phyloP scores from a whole-genome alignment of 2,329 filamentous ascomycete genomes.

The Phyllosticta citribraziliensis region DNA sequence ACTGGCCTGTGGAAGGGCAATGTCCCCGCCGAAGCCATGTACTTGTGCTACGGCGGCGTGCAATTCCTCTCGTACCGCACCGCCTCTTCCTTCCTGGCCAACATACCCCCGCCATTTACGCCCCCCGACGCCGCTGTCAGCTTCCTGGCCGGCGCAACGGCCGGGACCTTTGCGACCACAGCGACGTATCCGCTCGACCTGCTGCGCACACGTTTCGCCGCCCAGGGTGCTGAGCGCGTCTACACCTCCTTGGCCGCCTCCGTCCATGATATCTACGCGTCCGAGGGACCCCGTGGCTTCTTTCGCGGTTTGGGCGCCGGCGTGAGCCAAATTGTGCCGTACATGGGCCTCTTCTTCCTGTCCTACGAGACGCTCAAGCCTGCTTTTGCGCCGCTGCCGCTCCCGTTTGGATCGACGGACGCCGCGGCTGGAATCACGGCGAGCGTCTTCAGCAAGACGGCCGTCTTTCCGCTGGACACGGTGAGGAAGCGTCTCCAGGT shows the following conservation, averaged over 20 bases:
- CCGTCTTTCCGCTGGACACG: conserved; percentile 85
- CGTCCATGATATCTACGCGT: conserved; percentile 58
- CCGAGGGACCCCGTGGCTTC: conserved; percentile 72
- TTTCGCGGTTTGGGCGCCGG: conserved; percentile 80
- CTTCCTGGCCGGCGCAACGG: conserved; percentile 73
- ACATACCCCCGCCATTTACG: conserved; percentile 33
- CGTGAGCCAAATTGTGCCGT: conserved; percentile 80
- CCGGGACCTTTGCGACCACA: conserved; percentile 73
- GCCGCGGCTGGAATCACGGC: conserved; percentile 73
- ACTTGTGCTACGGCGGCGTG: conserved; percentile 77
- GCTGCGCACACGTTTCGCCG: conserved; percentile 89
- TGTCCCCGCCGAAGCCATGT: conserved; percentile 87
- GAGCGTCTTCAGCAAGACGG: conserved; percentile 74
- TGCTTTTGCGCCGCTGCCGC: conserved; percentile 40
- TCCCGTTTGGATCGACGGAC: conserved; percentile 68
- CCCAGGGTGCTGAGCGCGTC: conserved; percentile 72
- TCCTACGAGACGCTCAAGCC: conserved; percentile 66
- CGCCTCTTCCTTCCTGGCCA: conserved; percentile 56
- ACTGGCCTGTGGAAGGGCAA: conserved; percentile 94
- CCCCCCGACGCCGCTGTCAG: conserved; percentile 62
- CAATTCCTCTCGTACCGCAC: conserved; percentile 87
- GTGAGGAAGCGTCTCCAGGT: conserved; percentile 91
- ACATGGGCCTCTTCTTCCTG: conserved; percentile 95
- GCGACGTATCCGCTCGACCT: conserved; percentile 89
- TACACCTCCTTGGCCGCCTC: conserved; percentile 64